Percentiles rank a stretch among this genome's conserved stretches.
These are phyloP conservation scores for Casuarina equisetifolia DNA, from an alignment of 306 rosid genomes.

Conservation along the genomic window DNA sequence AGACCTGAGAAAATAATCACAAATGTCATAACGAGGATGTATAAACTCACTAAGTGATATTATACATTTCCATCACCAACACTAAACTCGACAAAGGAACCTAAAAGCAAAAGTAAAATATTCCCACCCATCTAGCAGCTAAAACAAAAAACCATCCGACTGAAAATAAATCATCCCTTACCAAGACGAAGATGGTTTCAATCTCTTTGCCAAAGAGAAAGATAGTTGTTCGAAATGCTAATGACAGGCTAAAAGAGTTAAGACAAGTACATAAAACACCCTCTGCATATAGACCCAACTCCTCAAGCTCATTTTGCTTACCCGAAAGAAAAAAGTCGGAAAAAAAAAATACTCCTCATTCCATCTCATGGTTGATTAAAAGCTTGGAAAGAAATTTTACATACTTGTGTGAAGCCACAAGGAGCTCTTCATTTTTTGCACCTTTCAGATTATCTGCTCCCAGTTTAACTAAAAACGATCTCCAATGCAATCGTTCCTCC, in stretches of 20 bases:
- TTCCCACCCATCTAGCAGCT: background rate
- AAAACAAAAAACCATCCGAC: background rate
- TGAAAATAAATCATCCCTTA: background rate
- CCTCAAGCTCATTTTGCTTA: background rate
- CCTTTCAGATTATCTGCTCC: conserved; percentile 97
- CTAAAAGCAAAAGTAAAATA: conserved; percentile 10
- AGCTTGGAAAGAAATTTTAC: conserved; percentile 15
- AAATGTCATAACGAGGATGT: background rate
- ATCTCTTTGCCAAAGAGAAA: background rate
- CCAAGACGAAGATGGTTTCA: background rate
- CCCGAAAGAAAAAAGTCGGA: background rate
- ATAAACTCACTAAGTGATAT: background rate
- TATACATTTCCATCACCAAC: background rate
- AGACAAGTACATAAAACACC: background rate
- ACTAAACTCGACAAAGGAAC: background rate
- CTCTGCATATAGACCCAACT: background rate
- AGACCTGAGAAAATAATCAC: conserved; percentile 55
- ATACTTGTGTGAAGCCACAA: conserved; percentile 93
- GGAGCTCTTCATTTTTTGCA: conserved; percentile 88
- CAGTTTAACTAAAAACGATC: conserved; percentile 86
- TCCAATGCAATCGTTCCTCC: conserved; percentile 95
- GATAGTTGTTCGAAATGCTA: background rate
- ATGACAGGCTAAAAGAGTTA: background rate
- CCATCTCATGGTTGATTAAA: background rate
- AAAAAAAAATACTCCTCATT: background rate